Evolutionary conservation across 208 protist genomes (phyloP), one percentile per base, ranked within the genome.

Genomic region (Leishmania tropica): DNA sequence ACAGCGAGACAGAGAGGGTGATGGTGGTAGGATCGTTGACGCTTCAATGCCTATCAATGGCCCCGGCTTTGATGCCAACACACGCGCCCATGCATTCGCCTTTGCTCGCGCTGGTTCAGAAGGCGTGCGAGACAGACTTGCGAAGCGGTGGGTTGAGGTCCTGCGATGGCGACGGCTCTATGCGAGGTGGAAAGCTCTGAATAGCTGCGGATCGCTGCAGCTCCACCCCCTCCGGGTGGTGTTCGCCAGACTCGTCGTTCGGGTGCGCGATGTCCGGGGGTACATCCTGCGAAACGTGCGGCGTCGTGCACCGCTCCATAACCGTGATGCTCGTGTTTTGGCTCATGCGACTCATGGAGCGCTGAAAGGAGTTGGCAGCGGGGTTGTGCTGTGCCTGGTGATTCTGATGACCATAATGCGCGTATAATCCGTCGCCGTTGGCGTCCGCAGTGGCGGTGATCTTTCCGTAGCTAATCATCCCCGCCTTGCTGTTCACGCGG

Each of bases 181-280:
- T 90, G 67, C 88, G 65, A 19, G 92, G 89, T 4, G 90, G 91
- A 56, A 90, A 95, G 77, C 81, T 93, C 10, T 88, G 68, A 24
- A 90, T 84, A 70, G 76, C 88, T 21, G 88, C 89, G 15, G 94
- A 97, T 13, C 90, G 89, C 88, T 97, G 94, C 75, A 97, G 85
- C 67, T 81, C 70, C 58, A 90, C 89, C 47, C 91, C 94, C 53
- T 86, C 88, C 21, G 94, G 94, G 75, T 86, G 81, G 67, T 76
- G 72, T 78, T 95, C 92, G 19, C 86, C 87, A 21, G 84, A 81
- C 78, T 83, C 84, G 35, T 92, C 89, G 78, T 91, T 93, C 42
- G 86, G 85, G 40, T 90, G 88, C 68, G 89, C 89, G 17, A 91
- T 79, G 64, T 92, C 88, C 19, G 90, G 90, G 42, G 90, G 91